phyloP scores from a whole-genome alignment of 345 rosid species.

The Conringia planisiliqua region DNA sequence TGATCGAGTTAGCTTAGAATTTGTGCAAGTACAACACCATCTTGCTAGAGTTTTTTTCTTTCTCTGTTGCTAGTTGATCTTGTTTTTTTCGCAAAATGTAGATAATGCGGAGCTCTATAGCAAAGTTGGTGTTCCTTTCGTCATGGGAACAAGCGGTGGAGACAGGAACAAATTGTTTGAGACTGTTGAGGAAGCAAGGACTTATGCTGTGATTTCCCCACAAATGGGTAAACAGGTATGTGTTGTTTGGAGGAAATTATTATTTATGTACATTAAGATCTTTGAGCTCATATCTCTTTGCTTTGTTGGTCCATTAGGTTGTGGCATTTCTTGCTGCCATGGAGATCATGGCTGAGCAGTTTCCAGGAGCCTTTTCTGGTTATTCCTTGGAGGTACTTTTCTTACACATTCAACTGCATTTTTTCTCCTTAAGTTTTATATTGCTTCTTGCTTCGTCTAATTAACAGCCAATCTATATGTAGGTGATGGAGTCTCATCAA shows the following conservation, averaged over 20 bases:
- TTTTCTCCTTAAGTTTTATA: neutral
- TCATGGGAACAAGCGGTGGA: slow-evolving; percentile 98
- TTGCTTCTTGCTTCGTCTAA: neutral
- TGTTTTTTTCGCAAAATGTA: slow-evolving; percentile 24
- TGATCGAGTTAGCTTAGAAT: neutral
- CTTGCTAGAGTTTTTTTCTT: neutral
- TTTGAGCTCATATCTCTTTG: slow-evolving; percentile 20
- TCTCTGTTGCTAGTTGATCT: neutral
- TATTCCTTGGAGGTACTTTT: slow-evolving; percentile 66
- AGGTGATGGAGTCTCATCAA: slow-evolving; percentile 99
- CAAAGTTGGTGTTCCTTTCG: slow-evolving; percentile 95
- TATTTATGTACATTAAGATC: neutral
- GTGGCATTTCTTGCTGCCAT: slow-evolving; percentile 97
- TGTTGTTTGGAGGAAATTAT: neutral
- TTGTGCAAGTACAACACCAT: too few species aligned
- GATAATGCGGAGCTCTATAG: slow-evolving; percentile 80
- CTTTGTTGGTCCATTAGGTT: slow-evolving; percentile 47
- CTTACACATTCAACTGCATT: neutral
- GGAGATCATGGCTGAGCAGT: slow-evolving; percentile 96
- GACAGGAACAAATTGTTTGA: slow-evolving; percentile 62
- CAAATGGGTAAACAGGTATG: slow-evolving; percentile 98
- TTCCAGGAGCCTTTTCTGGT: slow-evolving; percentile 96
- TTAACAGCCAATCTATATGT: neutral
- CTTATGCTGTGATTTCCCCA: slow-evolving; percentile 90
- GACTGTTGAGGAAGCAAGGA: slow-evolving; percentile 63